phyloP scores from a whole-genome alignment of 148 eudicot species.

The Rhododendron simsii region DNA sequence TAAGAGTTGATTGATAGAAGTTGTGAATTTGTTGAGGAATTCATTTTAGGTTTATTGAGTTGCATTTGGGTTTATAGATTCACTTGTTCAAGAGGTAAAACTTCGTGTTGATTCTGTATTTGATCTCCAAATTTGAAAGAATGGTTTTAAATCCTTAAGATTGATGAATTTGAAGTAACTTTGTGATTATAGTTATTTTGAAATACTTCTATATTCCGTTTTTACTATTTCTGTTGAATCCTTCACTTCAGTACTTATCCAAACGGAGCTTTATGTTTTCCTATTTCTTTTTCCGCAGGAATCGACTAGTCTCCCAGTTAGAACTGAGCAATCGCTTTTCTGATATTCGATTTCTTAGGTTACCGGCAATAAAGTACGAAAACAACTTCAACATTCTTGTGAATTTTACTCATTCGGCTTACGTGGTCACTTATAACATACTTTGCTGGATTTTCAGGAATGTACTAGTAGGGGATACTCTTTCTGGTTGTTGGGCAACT shows the following conservation, averaged over 20 bases:
- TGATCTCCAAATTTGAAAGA: not conserved
- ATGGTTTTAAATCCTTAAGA: not conserved
- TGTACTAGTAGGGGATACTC: constrained; percentile 67
- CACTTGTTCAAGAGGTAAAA: not conserved
- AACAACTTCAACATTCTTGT: not conserved
- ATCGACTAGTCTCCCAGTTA: constrained; percentile 56
- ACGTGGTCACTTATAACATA: not conserved
- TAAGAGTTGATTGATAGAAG: not conserved
- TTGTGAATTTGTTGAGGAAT: not conserved
- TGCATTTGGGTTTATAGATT: not conserved
- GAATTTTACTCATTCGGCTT: not conserved
- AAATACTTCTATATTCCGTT: not conserved
- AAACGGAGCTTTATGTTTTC: not conserved
- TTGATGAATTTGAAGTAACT: not conserved
- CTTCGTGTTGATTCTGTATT: not conserved
- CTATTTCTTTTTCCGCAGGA: constrained; percentile 35
- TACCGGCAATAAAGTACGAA: constrained; percentile 73
- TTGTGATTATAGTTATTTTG: not conserved
- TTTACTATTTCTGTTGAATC: not conserved
- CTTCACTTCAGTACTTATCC: not conserved
- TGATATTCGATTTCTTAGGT: constrained; percentile 82
- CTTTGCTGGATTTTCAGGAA: constrained; percentile 43
- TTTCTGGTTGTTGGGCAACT: constrained; percentile 96
- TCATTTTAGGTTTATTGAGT: not conserved
- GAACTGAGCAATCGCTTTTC: constrained; percentile 74